These are phyloP conservation scores for Capronia coronata DNA, from an alignment of 2,329 filamentous ascomycete species.

Conservation along the genomic window DNA sequence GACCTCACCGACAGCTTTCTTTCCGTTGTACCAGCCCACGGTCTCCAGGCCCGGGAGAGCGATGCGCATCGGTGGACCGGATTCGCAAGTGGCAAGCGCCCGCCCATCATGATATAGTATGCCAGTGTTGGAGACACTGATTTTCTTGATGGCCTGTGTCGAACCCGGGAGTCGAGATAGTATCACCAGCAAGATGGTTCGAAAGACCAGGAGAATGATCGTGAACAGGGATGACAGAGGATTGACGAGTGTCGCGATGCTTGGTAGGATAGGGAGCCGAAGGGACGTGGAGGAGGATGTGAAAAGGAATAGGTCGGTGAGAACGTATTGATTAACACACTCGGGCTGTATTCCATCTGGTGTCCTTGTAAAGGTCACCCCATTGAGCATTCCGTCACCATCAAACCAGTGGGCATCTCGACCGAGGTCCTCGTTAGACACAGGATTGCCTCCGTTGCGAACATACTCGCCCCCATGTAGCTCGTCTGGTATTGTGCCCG, in stretches of 20 bases:
- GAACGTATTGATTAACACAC: constrained; percentile 63
- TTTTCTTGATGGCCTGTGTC: constrained; percentile 54
- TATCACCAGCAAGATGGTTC: constrained; percentile 53
- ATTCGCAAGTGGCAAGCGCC: constrained; percentile 64
- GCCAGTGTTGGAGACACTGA: constrained; percentile 64
- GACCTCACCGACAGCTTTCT: constrained; percentile 42
- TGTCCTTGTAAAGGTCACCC: constrained; percentile 53
- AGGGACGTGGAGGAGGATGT: constrained; percentile 45
- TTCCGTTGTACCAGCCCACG: constrained; percentile 63
- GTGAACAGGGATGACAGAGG: constrained; percentile 49
- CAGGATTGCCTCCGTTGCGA: constrained; percentile 64
- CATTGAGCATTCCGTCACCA: constrained; percentile 67
- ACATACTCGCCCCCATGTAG: constrained; percentile 64
- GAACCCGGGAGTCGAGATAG: constrained; percentile 54
- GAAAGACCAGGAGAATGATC: constrained; percentile 48
- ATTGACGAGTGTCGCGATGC: constrained; percentile 60
- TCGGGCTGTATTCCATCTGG: constrained; percentile 48
- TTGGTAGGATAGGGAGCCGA: constrained; percentile 56
- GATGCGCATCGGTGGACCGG: constrained; percentile 62
- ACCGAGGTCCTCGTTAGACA: constrained; percentile 54
- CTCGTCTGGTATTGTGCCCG: constrained; percentile 57
- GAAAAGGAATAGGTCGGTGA: constrained; percentile 60
- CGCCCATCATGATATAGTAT: constrained; percentile 62
- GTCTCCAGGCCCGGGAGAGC: constrained; percentile 59
- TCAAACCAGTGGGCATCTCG: constrained; percentile 68